Evolutionary conservation across 176 grass and related monocot species (phyloP), one percentile per base, ranked within the genome.

Genomic region (Avena sativa): DNA sequence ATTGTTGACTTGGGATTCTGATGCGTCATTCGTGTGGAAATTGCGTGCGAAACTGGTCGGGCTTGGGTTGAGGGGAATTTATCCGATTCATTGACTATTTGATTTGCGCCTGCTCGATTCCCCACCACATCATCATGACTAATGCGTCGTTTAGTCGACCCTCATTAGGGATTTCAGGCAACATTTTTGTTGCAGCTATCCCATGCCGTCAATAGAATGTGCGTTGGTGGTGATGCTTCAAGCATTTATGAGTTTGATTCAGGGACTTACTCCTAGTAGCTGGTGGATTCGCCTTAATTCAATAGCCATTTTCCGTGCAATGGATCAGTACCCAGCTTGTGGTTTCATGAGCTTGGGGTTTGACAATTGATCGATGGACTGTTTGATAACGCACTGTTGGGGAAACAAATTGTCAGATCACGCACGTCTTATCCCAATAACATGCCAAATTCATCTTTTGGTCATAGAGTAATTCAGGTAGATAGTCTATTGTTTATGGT

Each of bases 71-170:
- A 40, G 57, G 30, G 38, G 28, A 80, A 87, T 89, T 74, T 28
- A 88, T 78, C 77, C 72, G 17, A 6, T 76, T 3, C 21, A 76
- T 81, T 79, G 64, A 82, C 84, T 71, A 72, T 56, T 14, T 62
- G 8, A 72, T 56, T 14, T 62, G 8, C 43, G 60, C 65, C 21
- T n/a, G 3, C 46, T 79, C 56, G 77, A 76, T 88, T 88, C 30
- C 28, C 12, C 86, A 59, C 64, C 40, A 43, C 40, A 43, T 43
- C 40, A 60, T 58, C 26, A 68, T 66, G 49, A 61, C 49, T 63
- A 40, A 46, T 83, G 60, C 16, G 8, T 47, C 38, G 58, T 10
- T 68, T 49, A 43, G 9, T 12, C 50, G 6, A 8, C 47, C 68
- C 63, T 20, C 12, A 71, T 19, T 67, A 74, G 2, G 23, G 64